Base-by-base conservation (phyloP, 2,329 filamentous ascomycete genomes). In the Colletotrichum sp. region DNA sequence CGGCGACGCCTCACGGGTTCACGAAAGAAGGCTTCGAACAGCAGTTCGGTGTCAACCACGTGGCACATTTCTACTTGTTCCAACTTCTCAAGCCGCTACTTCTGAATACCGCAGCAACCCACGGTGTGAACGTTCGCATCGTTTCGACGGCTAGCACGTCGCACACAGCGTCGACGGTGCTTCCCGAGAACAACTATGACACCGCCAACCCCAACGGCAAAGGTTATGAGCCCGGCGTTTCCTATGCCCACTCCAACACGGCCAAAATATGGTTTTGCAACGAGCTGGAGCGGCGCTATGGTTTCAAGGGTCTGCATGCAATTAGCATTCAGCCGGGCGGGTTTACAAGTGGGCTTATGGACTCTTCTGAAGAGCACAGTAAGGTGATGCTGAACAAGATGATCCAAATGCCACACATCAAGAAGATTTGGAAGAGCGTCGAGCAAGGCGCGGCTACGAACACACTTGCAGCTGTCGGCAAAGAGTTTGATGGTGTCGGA, bases 1-100 rank as follows among this genome's bases (percentile, higher is more conserved):
- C 76, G 62, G 60, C 64, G 4, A 57, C 75, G 3, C 78, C 75
- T 5, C 72, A 73, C 13, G 59, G 66, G 18, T 80, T 68, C 8
- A 79, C 78, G 3, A 52, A 49, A 1, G 80, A 81, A 28, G 80
- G 79, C 32, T 77, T 77, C 60, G 81, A 82, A 77, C 79, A 80
- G 0, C 89, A 91, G 67, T 88, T 91, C 72, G 89, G 85, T 30
- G 87, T 85, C 6, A 91, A 91, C 79, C 86, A 92, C 78, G 81
- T 92, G 1, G 85, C 82, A 7, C 88, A 90, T 78, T 92, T 91
- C 81, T 84, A 91, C 0, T 84, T 92, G 21, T 88, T 90, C 78
- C 83, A 89, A 16, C 84, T 90, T 1, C 82, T 92, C 36, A 88
- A 87, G 49, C 80, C 84, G 0, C 79, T 85, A 0, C 80, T 91